Base-by-base conservation (phyloP, 2,329 filamentous ascomycete species). In the Neofusicoccum sp. region DNA sequence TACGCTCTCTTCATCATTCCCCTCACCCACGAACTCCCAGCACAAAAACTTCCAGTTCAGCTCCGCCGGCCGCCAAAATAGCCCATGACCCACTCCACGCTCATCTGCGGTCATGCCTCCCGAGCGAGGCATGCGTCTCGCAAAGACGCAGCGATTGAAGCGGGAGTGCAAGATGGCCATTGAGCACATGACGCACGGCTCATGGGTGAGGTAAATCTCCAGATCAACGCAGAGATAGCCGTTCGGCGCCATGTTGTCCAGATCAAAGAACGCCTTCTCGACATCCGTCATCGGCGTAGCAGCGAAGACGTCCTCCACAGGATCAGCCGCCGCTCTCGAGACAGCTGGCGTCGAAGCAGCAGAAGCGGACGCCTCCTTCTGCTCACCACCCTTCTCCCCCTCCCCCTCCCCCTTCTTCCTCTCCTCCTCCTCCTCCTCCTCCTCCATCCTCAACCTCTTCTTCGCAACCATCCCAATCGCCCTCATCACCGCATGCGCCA, bases 151-250 rank as follows among this genome's bases (percentile, higher is more conserved):
- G 58, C 89, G 87, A 45, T 90, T 88, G 82, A 99, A 96, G 54
- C 95, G 86, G 7, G 93, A 97, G 72, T 98, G 93, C 24, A 98
- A 82, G 67, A 98, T 89, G 1, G 91, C 95, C 95, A 98, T 98
- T 36, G 90, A 91, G 76, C 95, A 99, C 85, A 96, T 96, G 63
- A 96, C 85, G 72, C 95, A 99, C 4, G 95, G 95, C 76, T 99
- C 95, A 71, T 98, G 93, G 2, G 93, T 96, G 63, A 96, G 82
- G 77, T 97, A 98, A 61, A 99, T 84, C 75, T 98, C 93, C 31
- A 99, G 83, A 59, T 91, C 90, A 66, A 96, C 91, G 76, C 93
- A 98, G 20, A 99, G 86, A 73, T 99, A 99, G 58, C 93, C 93
- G 66, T 91, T 90, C 33, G 85, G 83, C 65, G 40, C 6, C 30